Evolutionary conservation across 371 early-diverging fungal species (phyloP), one percentile per base, ranked within the genome.

Genomic region (Neoconidiobolus thromboides): DNA sequence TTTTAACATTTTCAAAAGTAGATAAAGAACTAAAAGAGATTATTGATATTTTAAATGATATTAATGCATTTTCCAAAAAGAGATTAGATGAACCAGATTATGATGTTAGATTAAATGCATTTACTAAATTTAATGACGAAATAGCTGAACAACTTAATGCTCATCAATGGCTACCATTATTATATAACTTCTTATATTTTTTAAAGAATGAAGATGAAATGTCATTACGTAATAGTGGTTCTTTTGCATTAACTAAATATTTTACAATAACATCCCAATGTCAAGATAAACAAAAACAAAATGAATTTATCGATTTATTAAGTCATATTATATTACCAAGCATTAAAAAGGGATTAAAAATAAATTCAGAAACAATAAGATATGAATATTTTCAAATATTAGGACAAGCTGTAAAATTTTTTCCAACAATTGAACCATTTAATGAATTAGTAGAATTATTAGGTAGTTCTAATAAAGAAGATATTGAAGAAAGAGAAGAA

Each of bases 81-180:
- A 80, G 88, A 10, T 70, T 95, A 12, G 89, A 89, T 63, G 86
- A 90, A 61, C 87, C 83, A 1, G 93, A 96, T 60, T 93, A 83
- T 63, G 89, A 90, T 65, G 68, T 73, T n/a, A 77, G 91, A 15
- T 76, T 96, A 59, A 80, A 73, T 46, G 88, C 91, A 0, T 84
- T 90, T 62, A 78, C 74, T 47, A 61, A 69, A 26, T 73, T 95
- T 59, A 81, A 81, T 47, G 80, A 85, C 58, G 73, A 77, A 6
- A 67, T 82, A 14, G 81, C 83, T 68, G 54, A 62, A 38, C 63
- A 70, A 2, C 73, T 92, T 7, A 74, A 72, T 44, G 68, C 79
- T 26, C 70, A 72, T 26, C 87, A 91, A 61, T 94, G 96, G 95
- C 68, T 85, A 0, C 95, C 98, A 4, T 62, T 97, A 6, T 70